Conservation (phyloP, 1,139 yeast species). For the Pichia sp. region DNA sequence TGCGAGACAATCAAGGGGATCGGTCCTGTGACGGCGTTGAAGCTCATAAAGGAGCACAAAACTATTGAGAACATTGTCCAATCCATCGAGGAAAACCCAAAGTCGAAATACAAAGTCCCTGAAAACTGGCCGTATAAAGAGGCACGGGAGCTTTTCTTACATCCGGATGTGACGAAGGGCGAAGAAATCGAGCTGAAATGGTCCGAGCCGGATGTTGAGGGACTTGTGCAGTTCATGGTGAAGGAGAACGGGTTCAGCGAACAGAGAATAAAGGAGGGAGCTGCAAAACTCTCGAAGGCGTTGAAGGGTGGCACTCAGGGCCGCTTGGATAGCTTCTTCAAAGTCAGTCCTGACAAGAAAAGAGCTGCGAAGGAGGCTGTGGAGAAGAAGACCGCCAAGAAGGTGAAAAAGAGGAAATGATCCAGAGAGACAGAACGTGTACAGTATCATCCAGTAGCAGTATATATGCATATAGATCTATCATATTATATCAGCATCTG, state of each 20-base stretch:
- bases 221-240: constrained; percentile 67
- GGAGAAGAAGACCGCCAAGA: constrained; percentile 11
- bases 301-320: constrained; percentile 86
- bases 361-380: neutral
- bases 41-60: constrained; percentile 81
- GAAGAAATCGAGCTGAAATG: constrained; percentile 68
- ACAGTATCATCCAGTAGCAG: neutral
- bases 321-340: constrained; percentile 86
- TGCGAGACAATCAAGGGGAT: constrained; percentile 93
- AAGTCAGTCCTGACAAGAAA: constrained; percentile 27
- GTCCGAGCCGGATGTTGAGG: constrained; percentile 72
- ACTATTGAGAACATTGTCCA: constrained; percentile 74
- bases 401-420: constrained; percentile 25
- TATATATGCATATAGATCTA: too few species aligned
- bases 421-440: neutral
- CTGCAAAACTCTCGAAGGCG: constrained; percentile 78
- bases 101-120: constrained; percentile 74
- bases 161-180: constrained; percentile 73
- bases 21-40: constrained; percentile 92
- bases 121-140: constrained; percentile 93
- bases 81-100: constrained; percentile 55
- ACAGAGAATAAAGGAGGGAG: constrained; percentile 84
- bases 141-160: constrained; percentile 75
- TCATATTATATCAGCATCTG: neutral
- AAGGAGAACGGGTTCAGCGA: constrained; percentile 83